Evolutionary conservation across 208 protist species (phyloP), one percentile per base, ranked within the genome.

Genomic region (Phytomonas serpens): DNA sequence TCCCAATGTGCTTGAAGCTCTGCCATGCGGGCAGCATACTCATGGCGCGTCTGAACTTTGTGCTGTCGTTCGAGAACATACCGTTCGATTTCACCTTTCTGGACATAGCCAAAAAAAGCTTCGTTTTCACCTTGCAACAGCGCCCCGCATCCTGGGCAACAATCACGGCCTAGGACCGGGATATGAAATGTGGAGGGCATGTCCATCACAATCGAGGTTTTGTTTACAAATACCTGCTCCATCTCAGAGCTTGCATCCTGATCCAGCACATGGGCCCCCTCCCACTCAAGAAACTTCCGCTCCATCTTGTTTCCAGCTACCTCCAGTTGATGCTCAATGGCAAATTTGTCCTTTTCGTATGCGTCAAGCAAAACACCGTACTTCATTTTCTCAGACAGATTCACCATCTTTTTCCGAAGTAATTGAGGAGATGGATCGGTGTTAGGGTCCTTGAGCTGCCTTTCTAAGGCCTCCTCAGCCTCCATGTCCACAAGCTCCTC

Each of bases 341-440:
- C 86, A 73, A 97, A 97, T 27, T 81, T 78, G 63, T 97, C 92
- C 69, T 94, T 97, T 74, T 97, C 92, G 61, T 94, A 92, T 3
- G 69, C 76, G 47, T 92, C 90, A 37, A 95, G 79, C 32, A 97
- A 81, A 38, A 95, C 81, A 64, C 92, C 92, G 77, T 95, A 97
- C 81, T 95, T 94, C 79, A 94, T 86, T 70, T 83, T 87, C 36
- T 88, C 85, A 0, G 79, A 76, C 36, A 93, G 67, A 64, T 83
- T 86, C 11, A 61, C 62, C 66, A 86, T 88, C 71, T 92, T 93
- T 68, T 81, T 77, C 29, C 80, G 84, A 68, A 94, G 70, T 61
- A 76, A 31, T 9, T 74, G 66, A 14, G 71, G 82, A 27, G 47
- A 0, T 57, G 47, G 47, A 27, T 19, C 47, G 2, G 16, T 27